Percentiles rank a stretch among this genome's conserved stretches.
Evolutionary conservation across 1,284 basidiomycete species (phyloP).

Genomic region (Naganishia liquefaciens): DNA sequence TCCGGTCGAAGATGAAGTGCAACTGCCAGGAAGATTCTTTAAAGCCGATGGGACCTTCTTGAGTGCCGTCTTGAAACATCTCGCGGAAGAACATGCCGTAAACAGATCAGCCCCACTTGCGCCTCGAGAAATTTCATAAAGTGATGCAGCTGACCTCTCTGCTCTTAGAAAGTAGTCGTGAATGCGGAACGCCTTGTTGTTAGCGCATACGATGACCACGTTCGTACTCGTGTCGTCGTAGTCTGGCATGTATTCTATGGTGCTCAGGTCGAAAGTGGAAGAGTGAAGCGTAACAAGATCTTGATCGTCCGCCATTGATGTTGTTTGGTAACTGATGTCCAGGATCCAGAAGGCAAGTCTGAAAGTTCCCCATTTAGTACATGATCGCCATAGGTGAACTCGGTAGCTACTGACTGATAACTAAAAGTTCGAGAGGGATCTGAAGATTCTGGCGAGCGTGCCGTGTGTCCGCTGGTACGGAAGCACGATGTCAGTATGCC

Average conservation of each 20-base stretch:
- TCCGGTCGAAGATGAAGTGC: not conserved
- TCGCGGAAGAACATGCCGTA: not conserved
- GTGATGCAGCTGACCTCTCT: not conserved
- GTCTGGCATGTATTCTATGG: not conserved
- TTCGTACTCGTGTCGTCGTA: constrained; percentile 1
- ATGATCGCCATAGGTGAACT: too few species aligned
- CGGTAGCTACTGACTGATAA: too few species aligned
- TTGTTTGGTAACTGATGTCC: too few species aligned
- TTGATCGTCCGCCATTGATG: too few species aligned
- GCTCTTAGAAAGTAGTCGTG: constrained; percentile 8
- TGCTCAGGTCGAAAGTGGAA: not conserved
- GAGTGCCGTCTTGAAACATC: constrained; percentile 1
- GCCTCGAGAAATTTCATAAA: not conserved
- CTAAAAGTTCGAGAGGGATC: too few species aligned
- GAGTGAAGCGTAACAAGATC: too few species aligned
- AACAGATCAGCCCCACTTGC: not conserved
- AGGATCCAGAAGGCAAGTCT: too few species aligned
- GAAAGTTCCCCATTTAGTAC: too few species aligned
- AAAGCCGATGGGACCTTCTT: constrained; percentile 1
- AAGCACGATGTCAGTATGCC: too few species aligned
- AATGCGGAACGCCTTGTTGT: not conserved
- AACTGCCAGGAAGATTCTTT: not conserved
- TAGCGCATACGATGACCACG: constrained; percentile 4
- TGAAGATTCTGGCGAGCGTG: too few species aligned
- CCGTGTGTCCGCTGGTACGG: too few species aligned